Percentiles rank a stretch among this genome's conserved stretches.
These are phyloP conservation scores for Penicillium pulvis DNA, from an alignment of 495 filamentous ascomycete genomes.

Conservation along the genomic window DNA sequence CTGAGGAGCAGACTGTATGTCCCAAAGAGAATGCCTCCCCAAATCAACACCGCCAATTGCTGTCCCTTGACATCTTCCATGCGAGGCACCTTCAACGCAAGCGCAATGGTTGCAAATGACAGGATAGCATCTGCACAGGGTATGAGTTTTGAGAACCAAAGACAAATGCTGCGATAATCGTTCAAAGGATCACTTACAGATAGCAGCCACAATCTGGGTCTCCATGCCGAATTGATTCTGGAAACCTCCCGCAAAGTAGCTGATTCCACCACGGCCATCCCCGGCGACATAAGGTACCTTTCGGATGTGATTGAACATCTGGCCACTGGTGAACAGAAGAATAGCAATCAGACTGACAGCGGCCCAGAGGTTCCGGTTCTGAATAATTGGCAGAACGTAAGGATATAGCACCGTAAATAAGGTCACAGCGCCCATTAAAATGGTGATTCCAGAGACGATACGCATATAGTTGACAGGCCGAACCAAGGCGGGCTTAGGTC, in stretches of 20 bases:
- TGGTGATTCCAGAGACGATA: conserved; percentile 66
- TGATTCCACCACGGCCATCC: conserved; percentile 82
- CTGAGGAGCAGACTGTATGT: conserved; percentile 94
- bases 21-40: conserved; percentile 74
- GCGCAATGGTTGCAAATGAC: conserved; percentile 83
- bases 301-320: conserved; percentile 99
- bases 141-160: background rate
- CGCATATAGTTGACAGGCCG: conserved; percentile 87
- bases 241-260: conserved; percentile 91
- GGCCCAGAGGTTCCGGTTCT: conserved; percentile 93
- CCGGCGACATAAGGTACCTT: conserved; percentile 93
- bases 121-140: conserved; percentile 76
- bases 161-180: conserved; percentile 8
- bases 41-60: conserved; percentile 78
- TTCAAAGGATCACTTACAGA: conserved; percentile 71
- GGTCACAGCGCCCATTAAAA: conserved; percentile 66
- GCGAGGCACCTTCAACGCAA: conserved; percentile 88
- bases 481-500: conserved; percentile 71
- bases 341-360: conserved; percentile 86
- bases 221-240: conserved; percentile 95
- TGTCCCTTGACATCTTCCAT: conserved; percentile 77
- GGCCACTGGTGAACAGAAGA: conserved; percentile 91
- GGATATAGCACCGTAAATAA: conserved; percentile 75
- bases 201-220: conserved; percentile 91
- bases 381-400: conserved; percentile 80